A percentile compares a stretch with the other conserved stretches of the same genome.
Evolutionary conservation across 768 basidiomycete species (phyloP).

Genomic region (Leccinum uliginosum): DNA sequence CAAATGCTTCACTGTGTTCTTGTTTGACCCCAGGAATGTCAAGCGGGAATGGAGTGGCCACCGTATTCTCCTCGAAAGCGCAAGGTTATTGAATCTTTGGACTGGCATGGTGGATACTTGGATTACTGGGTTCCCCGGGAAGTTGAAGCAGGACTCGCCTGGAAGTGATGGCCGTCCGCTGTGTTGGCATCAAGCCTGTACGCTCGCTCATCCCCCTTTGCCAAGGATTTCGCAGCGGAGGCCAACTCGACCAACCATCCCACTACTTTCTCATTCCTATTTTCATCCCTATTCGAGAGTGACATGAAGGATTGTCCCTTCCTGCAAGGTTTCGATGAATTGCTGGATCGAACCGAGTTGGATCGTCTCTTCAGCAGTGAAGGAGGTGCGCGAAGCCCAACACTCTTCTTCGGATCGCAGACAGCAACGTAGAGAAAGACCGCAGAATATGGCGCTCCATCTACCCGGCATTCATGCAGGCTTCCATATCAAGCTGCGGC

Average conservation of each 20-base stretch:
- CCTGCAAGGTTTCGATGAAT: constrained; percentile 60
- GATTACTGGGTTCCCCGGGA: too few species aligned
- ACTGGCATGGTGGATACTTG: too few species aligned
- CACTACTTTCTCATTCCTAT: constrained; percentile 30
- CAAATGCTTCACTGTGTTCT: constrained; percentile 59
- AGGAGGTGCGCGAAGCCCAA: constrained; percentile 51
- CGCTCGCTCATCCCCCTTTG: constrained; percentile 52
- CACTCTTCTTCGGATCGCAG: constrained; percentile 62
- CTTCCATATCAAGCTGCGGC: too few species aligned
- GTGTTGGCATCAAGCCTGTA: constrained; percentile 59
- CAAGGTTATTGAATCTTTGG: constrained; percentile 61
- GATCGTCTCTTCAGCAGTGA: constrained; percentile 67
- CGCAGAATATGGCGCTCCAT: constrained; percentile 70
- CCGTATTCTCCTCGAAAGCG: constrained; percentile 62
- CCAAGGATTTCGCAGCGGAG: constrained; percentile 39
- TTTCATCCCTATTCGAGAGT: constrained; percentile 55
- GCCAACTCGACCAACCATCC: constrained; percentile 24
- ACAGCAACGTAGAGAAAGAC: constrained; percentile 65
- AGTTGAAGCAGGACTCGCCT: constrained; percentile 34
- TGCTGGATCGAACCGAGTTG: constrained; percentile 57
- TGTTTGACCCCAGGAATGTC: constrained; percentile 68
- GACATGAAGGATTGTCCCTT: constrained; percentile 41
- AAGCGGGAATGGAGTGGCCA: constrained; percentile 59
- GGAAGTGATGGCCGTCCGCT: constrained; percentile 44
- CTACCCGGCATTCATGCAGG: constrained; percentile 65